Percentiles rank a stretch among this genome's conserved stretches.
Evolutionary conservation across 2,329 filamentous ascomycete species (phyloP).

Genomic region (Colletotrichum orbiculare): DNA sequence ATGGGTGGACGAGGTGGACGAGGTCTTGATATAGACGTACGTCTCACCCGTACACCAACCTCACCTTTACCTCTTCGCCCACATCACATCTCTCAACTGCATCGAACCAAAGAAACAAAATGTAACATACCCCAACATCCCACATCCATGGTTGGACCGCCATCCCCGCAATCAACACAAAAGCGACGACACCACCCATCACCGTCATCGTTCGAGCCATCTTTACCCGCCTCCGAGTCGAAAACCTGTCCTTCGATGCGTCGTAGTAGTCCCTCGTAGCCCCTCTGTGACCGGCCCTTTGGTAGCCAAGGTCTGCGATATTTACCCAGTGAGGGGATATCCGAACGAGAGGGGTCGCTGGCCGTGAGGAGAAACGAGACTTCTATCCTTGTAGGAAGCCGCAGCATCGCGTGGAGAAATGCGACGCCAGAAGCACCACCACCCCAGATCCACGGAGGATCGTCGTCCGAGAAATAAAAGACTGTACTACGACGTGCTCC

Average conservation of each 20-base stretch:
- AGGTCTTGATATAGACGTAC: constrained; percentile 12
- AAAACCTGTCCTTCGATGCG: no score
- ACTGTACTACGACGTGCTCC: no score
- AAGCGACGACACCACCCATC: background rate
- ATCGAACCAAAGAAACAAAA: background rate
- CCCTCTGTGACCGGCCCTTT: no score
- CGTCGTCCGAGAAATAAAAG: constrained; percentile 10
- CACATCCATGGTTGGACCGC: constrained; percentile 16
- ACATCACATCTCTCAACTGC: constrained; percentile 1
- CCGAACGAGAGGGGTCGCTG: background rate
- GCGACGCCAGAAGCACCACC: constrained; percentile 13
- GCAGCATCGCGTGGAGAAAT: constrained; percentile 17
- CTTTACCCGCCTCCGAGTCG: background rate
- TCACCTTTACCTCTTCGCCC: background rate
- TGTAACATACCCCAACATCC: constrained; percentile 34
- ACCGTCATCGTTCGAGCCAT: constrained; percentile 6
- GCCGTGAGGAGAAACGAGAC: constrained; percentile 12
- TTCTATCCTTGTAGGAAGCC: constrained; percentile 16
- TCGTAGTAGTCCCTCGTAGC: no score
- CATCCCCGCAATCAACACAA: constrained; percentile 12
- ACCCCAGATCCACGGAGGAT: constrained; percentile 23
- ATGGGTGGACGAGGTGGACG: no score
- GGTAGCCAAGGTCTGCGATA: background rate
- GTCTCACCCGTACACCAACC: background rate
- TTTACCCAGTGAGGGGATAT: background rate